phyloP scores from a whole-genome alignment of 2,329 filamentous ascomycete genomes.

The Colletotrichum sp. region DNA sequence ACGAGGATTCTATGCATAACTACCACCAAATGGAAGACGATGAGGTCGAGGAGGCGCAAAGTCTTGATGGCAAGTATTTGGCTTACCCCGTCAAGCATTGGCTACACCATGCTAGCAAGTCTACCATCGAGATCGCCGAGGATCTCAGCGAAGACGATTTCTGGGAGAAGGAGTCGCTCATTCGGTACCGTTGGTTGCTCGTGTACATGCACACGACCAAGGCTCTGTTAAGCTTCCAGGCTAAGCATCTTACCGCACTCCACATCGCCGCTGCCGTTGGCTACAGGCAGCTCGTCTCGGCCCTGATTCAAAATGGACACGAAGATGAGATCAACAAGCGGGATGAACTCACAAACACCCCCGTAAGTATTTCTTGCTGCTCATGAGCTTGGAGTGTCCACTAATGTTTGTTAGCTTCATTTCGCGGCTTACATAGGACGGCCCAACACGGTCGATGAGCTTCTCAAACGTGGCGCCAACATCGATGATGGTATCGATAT shows the following conservation, averaged over 20 bases:
- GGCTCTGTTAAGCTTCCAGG: constrained; percentile 33
- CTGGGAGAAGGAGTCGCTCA: constrained; percentile 39
- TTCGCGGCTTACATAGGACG: constrained; percentile 34
- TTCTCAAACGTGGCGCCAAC: constrained; percentile 35
- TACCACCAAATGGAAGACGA: constrained; percentile 25
- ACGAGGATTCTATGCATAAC: constrained; percentile 18
- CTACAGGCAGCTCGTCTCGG: constrained; percentile 40
- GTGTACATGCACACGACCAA: constrained; percentile 36
- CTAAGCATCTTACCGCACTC: constrained; percentile 36
- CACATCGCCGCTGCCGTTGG: constrained; percentile 44
- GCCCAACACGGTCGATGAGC: constrained; percentile 39
- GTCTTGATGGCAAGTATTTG: constrained; percentile 29
- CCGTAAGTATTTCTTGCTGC: constrained; percentile 29
- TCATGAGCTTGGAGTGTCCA: too few species aligned
- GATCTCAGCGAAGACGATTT: constrained; percentile 43
- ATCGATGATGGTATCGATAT: constrained; percentile 39
- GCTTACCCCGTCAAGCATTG: constrained; percentile 45
- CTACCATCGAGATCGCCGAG: constrained; percentile 46
- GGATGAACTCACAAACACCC: constrained; percentile 36
- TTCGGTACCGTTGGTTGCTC: constrained; percentile 42
- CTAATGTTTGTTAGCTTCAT: constrained; percentile 27
- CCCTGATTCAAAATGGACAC: constrained; percentile 42
- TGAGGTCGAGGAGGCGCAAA: constrained; percentile 31
- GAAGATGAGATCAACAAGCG: constrained; percentile 35
- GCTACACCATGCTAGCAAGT: constrained; percentile 45